Conservation (phyloP, 192 early-diverging fungal genomes). For the Coemansia asiatica region DNA sequence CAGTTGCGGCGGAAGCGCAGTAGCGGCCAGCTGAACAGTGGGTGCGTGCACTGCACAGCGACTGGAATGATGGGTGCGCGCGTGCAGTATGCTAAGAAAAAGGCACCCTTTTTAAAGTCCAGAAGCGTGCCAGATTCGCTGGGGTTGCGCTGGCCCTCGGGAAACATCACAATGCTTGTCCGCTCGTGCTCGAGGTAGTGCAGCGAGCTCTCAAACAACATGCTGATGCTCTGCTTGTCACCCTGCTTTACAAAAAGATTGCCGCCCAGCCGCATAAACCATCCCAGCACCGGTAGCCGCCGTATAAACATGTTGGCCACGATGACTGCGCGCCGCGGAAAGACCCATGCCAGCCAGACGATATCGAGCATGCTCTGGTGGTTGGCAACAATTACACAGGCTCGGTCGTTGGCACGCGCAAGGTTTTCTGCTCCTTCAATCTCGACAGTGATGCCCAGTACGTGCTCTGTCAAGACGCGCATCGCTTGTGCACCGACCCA, state of each 20-base stretch:
- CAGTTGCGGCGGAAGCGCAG: slow-evolving; percentile 42
- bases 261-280: slow-evolving; percentile 76
- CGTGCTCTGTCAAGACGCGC: slow-evolving; percentile 49
- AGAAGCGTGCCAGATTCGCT: slow-evolving; percentile 68
- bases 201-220: slow-evolving; percentile 74
- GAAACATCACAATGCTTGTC: slow-evolving; percentile 83
- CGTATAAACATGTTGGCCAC: slow-evolving; percentile 72
- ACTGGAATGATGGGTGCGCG: slow-evolving; percentile 85
- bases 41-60: slow-evolving; percentile 69
- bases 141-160: slow-evolving; percentile 86
- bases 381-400: slow-evolving; percentile 77
- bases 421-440: slow-evolving; percentile 65
- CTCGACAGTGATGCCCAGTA: slow-evolving; percentile 62
- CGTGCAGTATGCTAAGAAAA: slow-evolving; percentile 87
- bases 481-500: slow-evolving; percentile 62
- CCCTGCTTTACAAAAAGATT: slow-evolving; percentile 87
- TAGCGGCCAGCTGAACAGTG: slow-evolving; percentile 46
- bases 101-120: slow-evolving; percentile 97
- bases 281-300: slow-evolving; percentile 72
- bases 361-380: slow-evolving; percentile 84
- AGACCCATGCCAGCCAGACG: slow-evolving; percentile 64
- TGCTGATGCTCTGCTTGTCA: slow-evolving; percentile 75
- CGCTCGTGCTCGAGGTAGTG: slow-evolving; percentile 71
- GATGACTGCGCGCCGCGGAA: slow-evolving; percentile 64
- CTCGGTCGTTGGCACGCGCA: slow-evolving; percentile 37